These are phyloP conservation scores for Phellopilus nigrolimitatus DNA, from an alignment of 1,284 basidiomycete species.

Conservation along the genomic window DNA sequence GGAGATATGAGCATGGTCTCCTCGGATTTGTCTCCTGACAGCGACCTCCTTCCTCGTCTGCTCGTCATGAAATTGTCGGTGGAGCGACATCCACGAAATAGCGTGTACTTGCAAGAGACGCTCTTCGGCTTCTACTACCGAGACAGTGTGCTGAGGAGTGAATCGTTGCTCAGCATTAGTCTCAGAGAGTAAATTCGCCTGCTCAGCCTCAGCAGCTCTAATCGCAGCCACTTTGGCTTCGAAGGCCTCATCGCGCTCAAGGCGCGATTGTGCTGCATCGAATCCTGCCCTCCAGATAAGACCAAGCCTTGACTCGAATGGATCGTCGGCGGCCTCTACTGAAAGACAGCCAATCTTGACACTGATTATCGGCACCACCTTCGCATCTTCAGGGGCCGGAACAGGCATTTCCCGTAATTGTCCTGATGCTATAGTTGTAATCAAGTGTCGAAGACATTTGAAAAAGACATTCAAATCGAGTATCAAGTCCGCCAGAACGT, in stretches of 20 bases:
- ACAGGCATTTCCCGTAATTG: slow-evolving; percentile 43
- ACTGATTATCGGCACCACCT: slow-evolving; percentile 61
- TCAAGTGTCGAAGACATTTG: slow-evolving; percentile 68
- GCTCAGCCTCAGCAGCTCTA: slow-evolving; percentile 32
- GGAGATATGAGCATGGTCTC: slow-evolving; percentile 28
- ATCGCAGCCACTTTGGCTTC: slow-evolving; percentile 71
- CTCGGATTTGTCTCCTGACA: slow-evolving; percentile 35
- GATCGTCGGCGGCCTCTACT: slow-evolving; percentile 86
- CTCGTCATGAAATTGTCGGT: slow-evolving; percentile 35
- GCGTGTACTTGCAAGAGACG: slow-evolving; percentile 73
- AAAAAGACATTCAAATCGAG: slow-evolving; percentile 58
- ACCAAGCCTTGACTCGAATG: slow-evolving; percentile 78
- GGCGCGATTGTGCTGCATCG: slow-evolving; percentile 70
- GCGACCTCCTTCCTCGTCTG: slow-evolving; percentile 28
- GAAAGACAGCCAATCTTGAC: slow-evolving; percentile 59
- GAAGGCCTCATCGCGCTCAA: slow-evolving; percentile 81
- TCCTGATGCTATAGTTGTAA: slow-evolving; percentile 42
- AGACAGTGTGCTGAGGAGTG: slow-evolving; percentile 56
- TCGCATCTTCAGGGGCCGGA: slow-evolving; percentile 69
- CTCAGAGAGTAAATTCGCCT: slow-evolving; percentile 22
- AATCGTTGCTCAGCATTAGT: slow-evolving; percentile 49
- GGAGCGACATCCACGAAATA: slow-evolving; percentile 71
- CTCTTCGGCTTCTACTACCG: slow-evolving; percentile 68
- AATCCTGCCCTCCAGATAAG: slow-evolving; percentile 76
- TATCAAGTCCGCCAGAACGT: slow-evolving; percentile 69